These are phyloP conservation scores for Edaphochlamys debaryana DNA, from an alignment of 139 green algal species.

Conservation along the genomic window DNA sequence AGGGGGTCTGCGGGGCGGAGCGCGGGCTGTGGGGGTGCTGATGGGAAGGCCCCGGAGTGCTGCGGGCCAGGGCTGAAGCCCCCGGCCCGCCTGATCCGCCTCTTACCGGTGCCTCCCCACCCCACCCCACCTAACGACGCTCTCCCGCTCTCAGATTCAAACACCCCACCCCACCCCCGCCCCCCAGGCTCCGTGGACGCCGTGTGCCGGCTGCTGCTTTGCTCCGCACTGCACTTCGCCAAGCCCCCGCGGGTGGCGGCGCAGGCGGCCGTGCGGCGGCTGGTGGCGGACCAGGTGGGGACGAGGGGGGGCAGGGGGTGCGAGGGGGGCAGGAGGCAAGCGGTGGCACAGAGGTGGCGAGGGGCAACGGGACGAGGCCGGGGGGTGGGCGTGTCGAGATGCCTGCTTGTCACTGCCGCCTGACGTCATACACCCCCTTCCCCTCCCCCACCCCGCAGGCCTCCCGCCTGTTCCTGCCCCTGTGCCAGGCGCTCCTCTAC, in stretches of 20 bases:
- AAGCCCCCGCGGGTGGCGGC: constrained; percentile 36
- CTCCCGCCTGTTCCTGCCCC: constrained; percentile 9
- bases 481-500: constrained; percentile 11
- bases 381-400: no score
- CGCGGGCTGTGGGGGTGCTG: not conserved
- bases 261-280: not conserved
- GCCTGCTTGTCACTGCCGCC: not conserved
- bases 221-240: constrained; percentile 53
- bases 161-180: not conserved
- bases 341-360: no score
- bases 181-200: constrained; percentile 44
- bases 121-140: no score
- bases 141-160: no score
- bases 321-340: not conserved
- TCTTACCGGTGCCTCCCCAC: no score
- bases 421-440: not conserved
- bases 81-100: no score
- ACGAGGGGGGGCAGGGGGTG: not conserved
- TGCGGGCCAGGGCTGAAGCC: no score
- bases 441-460: constrained; percentile 8
- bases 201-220: constrained; percentile 46
- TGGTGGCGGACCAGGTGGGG: constrained; percentile 16
- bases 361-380: no score
- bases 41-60: no score
- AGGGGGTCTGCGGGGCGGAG: not conserved